Percentiles rank a stretch among this genome's conserved stretches.
phyloP scores from a whole-genome alignment of 2,329 filamentous ascomycete genomes.

The Curvularia eragrostidis region DNA sequence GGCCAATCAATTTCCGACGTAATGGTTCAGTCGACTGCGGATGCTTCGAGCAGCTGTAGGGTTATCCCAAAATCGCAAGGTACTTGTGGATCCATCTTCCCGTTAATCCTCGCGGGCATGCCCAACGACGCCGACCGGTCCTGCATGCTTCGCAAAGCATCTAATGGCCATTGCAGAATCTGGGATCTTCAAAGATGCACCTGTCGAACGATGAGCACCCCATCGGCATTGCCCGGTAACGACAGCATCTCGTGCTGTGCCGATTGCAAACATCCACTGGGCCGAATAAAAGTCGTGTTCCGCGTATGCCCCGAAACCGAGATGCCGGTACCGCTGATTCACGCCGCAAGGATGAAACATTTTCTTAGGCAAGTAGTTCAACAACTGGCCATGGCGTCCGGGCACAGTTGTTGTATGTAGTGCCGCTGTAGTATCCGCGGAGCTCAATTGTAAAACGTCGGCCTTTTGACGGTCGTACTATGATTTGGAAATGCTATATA shows the following conservation, averaged over 20 bases:
- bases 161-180: constrained; percentile 11
- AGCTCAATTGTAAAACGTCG: background rate
- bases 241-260: constrained; percentile 22
- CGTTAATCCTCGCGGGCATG: constrained; percentile 14
- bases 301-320: constrained; percentile 26
- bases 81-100: constrained; percentile 25
- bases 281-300: constrained; percentile 18
- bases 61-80: constrained; percentile 30
- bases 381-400: background rate
- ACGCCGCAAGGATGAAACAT: constrained; percentile 17
- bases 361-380: constrained; percentile 2
- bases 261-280: constrained; percentile 18
- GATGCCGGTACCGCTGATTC: constrained; percentile 10
- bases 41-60: constrained; percentile 31
- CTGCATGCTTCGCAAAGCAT: constrained; percentile 23
- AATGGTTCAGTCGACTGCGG: constrained; percentile 22
- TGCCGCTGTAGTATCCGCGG: background rate
- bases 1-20: constrained; percentile 28
- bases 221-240: constrained; percentile 29
- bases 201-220: constrained; percentile 38
- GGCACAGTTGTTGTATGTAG: background rate
- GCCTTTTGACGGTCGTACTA: constrained; percentile 1
- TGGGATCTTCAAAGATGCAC: constrained; percentile 12
- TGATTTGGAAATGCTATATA: background rate
- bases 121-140: constrained; percentile 22